phyloP scores from a whole-genome alignment of 345 rosid species.

The Boechera stricta region DNA sequence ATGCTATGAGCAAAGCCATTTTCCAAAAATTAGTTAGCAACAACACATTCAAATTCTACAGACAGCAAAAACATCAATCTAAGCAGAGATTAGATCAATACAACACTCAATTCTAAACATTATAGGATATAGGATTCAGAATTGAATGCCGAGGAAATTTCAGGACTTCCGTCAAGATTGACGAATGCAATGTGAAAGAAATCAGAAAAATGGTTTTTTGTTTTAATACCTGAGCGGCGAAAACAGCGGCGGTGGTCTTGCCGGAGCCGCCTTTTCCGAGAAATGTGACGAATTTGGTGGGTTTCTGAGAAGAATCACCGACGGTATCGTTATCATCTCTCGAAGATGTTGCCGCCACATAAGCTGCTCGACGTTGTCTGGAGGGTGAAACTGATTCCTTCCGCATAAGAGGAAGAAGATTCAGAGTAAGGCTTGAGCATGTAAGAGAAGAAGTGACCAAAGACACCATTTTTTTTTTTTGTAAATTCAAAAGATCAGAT shows the following conservation, averaged over 20 bases:
- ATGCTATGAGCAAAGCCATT: constrained; percentile 51
- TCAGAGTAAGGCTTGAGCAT: constrained; percentile 33
- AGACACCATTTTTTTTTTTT: constrained; percentile 39
- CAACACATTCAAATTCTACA: background rate
- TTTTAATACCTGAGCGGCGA: constrained; percentile 75
- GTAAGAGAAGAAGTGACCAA: constrained; percentile 43
- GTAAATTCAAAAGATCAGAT: constrained; percentile 16
- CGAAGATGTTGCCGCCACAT: constrained; percentile 47
- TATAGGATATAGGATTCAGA: background rate
- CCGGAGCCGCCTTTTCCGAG: constrained; percentile 95
- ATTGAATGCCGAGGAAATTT: background rate
- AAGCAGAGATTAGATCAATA: background rate
- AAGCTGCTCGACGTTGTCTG: constrained; percentile 41
- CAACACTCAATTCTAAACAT: constrained; percentile 2
- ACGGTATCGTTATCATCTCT: constrained; percentile 18
- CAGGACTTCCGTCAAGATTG: background rate
- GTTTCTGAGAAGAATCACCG: constrained; percentile 33
- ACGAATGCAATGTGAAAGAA: constrained; percentile 14
- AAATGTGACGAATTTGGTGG: constrained; percentile 70
- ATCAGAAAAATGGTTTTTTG: background rate
- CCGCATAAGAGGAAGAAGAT: constrained; percentile 13
- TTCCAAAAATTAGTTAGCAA: constrained; percentile 13
- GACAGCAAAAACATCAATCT: background rate
- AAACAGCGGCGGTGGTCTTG: constrained; percentile 81
- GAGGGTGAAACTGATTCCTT: constrained; percentile 21